Conservation (phyloP, 306 rosid species). For the Phaseolus lunatus region DNA sequence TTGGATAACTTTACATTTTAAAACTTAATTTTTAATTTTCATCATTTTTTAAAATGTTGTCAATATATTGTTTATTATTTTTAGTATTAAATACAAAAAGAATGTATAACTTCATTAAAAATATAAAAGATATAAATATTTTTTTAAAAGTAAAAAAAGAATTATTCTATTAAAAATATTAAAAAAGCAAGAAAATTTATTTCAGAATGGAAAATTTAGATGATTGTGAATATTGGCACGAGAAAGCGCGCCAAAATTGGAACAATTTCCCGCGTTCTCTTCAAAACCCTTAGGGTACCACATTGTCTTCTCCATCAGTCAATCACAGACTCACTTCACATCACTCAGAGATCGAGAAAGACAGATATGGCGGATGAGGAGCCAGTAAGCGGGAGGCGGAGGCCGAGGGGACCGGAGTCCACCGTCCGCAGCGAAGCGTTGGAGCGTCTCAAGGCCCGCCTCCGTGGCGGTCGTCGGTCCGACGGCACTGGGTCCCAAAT, state of each 20-base stretch:
- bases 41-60: too few species aligned
- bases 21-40: too few species aligned
- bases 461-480: slow-evolving; percentile 70
- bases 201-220: too few species aligned
- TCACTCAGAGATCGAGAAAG: not conserved
- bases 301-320: not conserved
- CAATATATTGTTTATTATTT: too few species aligned
- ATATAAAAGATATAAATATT: too few species aligned
- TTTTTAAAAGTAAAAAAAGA: too few species aligned
- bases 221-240: not conserved
- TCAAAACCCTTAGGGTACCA: not conserved
- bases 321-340: not conserved
- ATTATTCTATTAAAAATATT: too few species aligned
- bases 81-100: too few species aligned
- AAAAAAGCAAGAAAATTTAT: too few species aligned
- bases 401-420: slow-evolving; percentile 67
- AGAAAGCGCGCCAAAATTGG: slow-evolving; percentile 40
- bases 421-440: slow-evolving; percentile 66
- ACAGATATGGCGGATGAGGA: slow-evolving; percentile 73
- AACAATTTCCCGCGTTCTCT: slow-evolving; percentile 51
- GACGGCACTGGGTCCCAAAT: slow-evolving; percentile 65
- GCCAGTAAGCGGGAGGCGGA: slow-evolving; percentile 54
- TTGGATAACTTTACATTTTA: too few species aligned
- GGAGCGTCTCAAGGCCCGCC: slow-evolving; percentile 75
- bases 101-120: too few species aligned